Percentiles rank a stretch among this genome's conserved stretches.
Conservation (phyloP, 192 early-diverging fungal genomes). For the Podila epigama region DNA sequence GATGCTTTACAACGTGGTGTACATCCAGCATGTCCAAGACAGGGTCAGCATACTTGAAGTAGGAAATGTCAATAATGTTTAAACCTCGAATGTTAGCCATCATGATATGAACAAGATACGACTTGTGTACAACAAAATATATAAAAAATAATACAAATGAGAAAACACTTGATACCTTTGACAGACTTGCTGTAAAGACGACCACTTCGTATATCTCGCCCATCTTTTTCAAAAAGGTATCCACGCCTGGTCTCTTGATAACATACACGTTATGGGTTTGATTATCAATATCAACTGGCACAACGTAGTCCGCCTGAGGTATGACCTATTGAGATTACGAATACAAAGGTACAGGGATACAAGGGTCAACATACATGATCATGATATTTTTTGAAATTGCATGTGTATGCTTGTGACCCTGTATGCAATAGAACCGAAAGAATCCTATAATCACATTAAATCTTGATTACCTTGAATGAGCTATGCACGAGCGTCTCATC, state of each 20-base stretch:
- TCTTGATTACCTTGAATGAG: constrained; percentile 81
- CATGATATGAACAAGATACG: not conserved
- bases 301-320: constrained; percentile 85
- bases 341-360: not conserved
- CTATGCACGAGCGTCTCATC: constrained; percentile 98
- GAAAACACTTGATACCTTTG: constrained; percentile 65
- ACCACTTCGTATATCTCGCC: constrained; percentile 92
- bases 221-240: constrained; percentile 87
- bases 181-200: constrained; percentile 93
- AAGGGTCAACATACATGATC: too few species aligned
- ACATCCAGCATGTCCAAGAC: constrained; percentile 93
- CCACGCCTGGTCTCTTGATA: constrained; percentile 95
- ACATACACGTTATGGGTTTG: constrained; percentile 95
- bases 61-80: not conserved
- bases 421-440: not conserved
- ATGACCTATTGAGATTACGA: constrained; percentile 42
- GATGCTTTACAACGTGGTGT: constrained; percentile 84
- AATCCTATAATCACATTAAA: not conserved
- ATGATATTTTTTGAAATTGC: too few species aligned
- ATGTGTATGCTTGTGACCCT: too few species aligned
- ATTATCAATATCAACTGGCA: constrained; percentile 93
- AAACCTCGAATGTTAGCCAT: not conserved
- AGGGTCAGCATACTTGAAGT: constrained; percentile 93
- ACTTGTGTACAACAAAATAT: not conserved
- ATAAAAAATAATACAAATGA: not conserved